Evolutionary conservation across 768 basidiomycete genomes (phyloP).

Genomic region (Tulasnella sp.): DNA sequence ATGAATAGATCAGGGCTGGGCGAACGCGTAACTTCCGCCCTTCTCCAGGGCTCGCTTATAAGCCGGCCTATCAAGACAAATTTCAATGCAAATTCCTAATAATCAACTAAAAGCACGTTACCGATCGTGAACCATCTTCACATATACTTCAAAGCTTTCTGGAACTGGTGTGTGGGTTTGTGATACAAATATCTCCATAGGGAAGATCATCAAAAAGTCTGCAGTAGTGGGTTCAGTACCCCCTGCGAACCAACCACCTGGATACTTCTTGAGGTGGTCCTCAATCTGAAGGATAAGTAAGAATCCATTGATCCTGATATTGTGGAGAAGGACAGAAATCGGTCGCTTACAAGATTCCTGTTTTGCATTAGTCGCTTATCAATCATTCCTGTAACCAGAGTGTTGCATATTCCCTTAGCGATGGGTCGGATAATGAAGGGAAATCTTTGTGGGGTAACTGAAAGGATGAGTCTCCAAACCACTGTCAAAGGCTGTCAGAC

Average conservation of each 20-base stretch:
- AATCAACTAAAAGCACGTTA: conserved; percentile 34
- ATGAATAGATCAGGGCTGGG: no score
- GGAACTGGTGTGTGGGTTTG: background rate
- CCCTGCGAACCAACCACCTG: conserved; percentile 39
- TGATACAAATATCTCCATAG: conserved; percentile 34
- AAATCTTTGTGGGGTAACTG: conserved; percentile 16
- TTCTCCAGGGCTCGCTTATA: conserved; percentile 37
- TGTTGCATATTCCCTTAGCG: conserved; percentile 19
- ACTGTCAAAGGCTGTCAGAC: conserved; percentile 8
- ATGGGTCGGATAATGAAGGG: conserved; percentile 30
- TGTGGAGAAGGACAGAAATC: conserved; percentile 9
- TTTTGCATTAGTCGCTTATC: conserved; percentile 35
- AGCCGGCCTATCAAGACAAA: conserved; percentile 34
- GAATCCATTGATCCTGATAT: background rate
- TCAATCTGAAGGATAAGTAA: conserved; percentile 37
- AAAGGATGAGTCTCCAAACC: conserved; percentile 29
- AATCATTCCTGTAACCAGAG: conserved; percentile 29
- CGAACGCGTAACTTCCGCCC: conserved; percentile 33
- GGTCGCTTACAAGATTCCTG: conserved; percentile 32
- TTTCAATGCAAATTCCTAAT: background rate
- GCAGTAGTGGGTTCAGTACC: conserved; percentile 42
- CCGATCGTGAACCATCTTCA: conserved; percentile 41
- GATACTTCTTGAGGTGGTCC: conserved; percentile 36
- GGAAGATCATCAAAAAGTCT: conserved; percentile 47
- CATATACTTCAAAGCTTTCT: conserved; percentile 36